Evolutionary conservation across 1,284 basidiomycete species (phyloP).

Genomic region (Tilletia setariae): DNA sequence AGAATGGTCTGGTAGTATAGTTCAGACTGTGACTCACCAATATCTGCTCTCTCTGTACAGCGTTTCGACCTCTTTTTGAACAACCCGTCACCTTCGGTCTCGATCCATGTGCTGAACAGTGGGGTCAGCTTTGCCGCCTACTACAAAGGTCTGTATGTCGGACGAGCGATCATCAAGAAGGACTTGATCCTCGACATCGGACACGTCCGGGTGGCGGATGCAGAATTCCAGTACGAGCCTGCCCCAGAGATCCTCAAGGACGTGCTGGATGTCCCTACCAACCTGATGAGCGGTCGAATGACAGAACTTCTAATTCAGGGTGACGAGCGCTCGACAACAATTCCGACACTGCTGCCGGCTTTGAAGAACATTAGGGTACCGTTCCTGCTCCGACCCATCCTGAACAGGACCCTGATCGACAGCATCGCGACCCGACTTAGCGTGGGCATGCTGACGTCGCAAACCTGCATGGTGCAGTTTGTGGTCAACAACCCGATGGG

Average conservation of each 20-base stretch:
- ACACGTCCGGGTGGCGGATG: constrained; percentile 19
- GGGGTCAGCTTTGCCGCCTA: constrained; percentile 15
- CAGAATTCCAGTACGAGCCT: constrained; percentile 40
- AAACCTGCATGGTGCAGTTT: constrained; percentile 35
- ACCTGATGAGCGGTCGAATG: constrained; percentile 35
- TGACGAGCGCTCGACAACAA: constrained; percentile 35
- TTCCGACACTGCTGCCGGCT: constrained; percentile 31
- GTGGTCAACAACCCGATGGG: constrained; percentile 41
- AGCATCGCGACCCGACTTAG: constrained; percentile 39
- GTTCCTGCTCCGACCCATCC: constrained; percentile 39
- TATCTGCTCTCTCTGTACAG: constrained; percentile 16
- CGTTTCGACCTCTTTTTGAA: constrained; percentile 23
- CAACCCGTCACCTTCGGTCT: constrained; percentile 11
- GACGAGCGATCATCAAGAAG: neutral
- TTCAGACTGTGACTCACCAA: no score
- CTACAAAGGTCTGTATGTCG: constrained; percentile 8
- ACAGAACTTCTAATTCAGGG: constrained; percentile 39
- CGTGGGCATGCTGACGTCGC: constrained; percentile 35
- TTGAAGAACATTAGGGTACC: constrained; percentile 30
- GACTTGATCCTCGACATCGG: constrained; percentile 19
- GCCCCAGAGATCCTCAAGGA: constrained; percentile 22
- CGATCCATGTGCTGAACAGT: constrained; percentile 8
- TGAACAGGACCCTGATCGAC: constrained; percentile 38
- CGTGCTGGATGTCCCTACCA: constrained; percentile 35
- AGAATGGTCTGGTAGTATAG: no score